Evolutionary conservation across 352 stramenopile genomes (phyloP).

Genomic region (Phytophthora sansomeana): DNA sequence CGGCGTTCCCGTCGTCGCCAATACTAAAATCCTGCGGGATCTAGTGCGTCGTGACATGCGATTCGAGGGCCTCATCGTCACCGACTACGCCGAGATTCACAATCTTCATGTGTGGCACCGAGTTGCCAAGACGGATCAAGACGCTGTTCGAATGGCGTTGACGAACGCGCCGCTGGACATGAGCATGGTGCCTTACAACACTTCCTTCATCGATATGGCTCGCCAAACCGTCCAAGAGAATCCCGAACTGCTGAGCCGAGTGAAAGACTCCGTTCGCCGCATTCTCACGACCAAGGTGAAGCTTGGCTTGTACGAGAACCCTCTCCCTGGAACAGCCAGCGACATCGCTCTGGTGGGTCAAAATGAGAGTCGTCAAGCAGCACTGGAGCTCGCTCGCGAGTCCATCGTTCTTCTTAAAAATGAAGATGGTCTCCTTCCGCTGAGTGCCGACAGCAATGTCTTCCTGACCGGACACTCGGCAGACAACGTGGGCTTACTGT

Average conservation of each 20-base stretch:
- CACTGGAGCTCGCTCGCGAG: conserved; percentile 78
- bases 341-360: conserved; percentile 59
- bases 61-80: conserved; percentile 92
- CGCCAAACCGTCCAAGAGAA: conserved; percentile 48
- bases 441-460: conserved; percentile 42
- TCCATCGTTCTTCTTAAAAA: conserved; percentile 91
- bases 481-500: conserved; percentile 76
- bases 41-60: conserved; percentile 87
- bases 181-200: conserved; percentile 87
- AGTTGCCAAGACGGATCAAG: conserved; percentile 51
- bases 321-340: conserved; percentile 54
- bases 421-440: conserved; percentile 56
- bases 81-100: conserved; percentile 93
- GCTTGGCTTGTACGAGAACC: conserved; percentile 74
- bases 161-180: conserved; percentile 89
- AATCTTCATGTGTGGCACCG: conserved; percentile 83
- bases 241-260: conserved; percentile 44
- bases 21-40: conserved; percentile 77
- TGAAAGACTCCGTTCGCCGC: conserved; percentile 65
- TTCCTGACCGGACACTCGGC: conserved; percentile 78
- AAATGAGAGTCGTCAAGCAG: conserved; percentile 55
- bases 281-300: conserved; percentile 81
- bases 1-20: conserved; percentile 91
- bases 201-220: conserved; percentile 60
- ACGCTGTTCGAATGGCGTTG: conserved; percentile 77